Evolutionary conservation across 2,329 filamentous ascomycete genomes (phyloP).

Genomic region (Pleomassaria siparia): DNA sequence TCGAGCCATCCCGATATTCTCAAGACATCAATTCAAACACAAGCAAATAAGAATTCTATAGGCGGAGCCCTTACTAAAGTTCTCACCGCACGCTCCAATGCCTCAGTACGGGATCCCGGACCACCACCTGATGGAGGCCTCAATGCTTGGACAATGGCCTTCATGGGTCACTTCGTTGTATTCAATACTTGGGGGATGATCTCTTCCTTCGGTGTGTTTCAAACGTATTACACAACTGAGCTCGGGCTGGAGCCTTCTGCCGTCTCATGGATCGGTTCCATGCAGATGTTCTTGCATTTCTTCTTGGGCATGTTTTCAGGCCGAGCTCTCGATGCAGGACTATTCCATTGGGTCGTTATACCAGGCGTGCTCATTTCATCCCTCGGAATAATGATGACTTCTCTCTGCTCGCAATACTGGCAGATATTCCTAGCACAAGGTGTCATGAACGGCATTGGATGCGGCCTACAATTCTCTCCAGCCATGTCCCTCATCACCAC

Average conservation of each 20-base stretch:
- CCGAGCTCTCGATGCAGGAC: slow-evolving; percentile 55
- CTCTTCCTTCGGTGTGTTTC: slow-evolving; percentile 41
- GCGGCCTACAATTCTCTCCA: slow-evolving; percentile 40
- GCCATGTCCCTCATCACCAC: slow-evolving; percentile 44
- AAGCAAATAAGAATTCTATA: neutral
- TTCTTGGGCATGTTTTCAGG: slow-evolving; percentile 55
- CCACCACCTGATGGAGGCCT: slow-evolving; percentile 43
- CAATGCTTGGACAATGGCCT: slow-evolving; percentile 41
- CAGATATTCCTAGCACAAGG: slow-evolving; percentile 46
- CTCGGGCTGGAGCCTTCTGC: slow-evolving; percentile 42
- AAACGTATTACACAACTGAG: slow-evolving; percentile 36
- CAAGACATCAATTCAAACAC: neutral
- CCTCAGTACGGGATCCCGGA: slow-evolving; percentile 35
- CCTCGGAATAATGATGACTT: slow-evolving; percentile 56
- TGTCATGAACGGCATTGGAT: slow-evolving; percentile 35
- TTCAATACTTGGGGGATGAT: slow-evolving; percentile 44
- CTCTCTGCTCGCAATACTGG: slow-evolving; percentile 52
- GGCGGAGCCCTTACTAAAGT: slow-evolving; percentile 22
- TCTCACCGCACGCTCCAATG: slow-evolving; percentile 35
- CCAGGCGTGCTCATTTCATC: slow-evolving; percentile 48
- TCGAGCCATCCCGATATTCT: neutral
- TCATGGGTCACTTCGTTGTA: slow-evolving; percentile 41
- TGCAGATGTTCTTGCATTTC: slow-evolving; percentile 56
- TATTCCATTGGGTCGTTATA: slow-evolving; percentile 49
- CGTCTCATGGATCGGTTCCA: slow-evolving; percentile 56